Conservation (phyloP, 2,329 filamentous ascomycete species). For the Ophiostoma angusticollis region DNA sequence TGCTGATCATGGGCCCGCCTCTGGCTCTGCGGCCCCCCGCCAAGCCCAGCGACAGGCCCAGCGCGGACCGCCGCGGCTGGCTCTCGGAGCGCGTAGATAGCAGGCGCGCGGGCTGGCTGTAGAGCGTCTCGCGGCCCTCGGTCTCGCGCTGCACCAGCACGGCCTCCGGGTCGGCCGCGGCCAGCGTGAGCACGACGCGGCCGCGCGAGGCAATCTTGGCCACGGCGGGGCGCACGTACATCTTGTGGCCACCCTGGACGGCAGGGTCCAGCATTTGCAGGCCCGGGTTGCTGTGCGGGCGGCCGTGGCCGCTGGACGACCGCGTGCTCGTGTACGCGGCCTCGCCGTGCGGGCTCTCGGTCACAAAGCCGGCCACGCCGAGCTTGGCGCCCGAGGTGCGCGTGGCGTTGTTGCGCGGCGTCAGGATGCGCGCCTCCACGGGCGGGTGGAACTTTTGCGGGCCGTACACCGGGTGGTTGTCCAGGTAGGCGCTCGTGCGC, state of each 20-base stretch:
- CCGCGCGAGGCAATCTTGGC: constrained; percentile 38
- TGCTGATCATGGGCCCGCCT: constrained; percentile 21
- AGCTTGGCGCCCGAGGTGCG: constrained; percentile 27
- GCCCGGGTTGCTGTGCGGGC: constrained; percentile 14
- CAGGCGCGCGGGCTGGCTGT: constrained; percentile 19
- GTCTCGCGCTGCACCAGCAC: constrained; percentile 35
- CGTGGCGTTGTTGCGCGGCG: constrained; percentile 24
- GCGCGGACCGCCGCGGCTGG: not conserved
- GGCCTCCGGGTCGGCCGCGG: constrained; percentile 25
- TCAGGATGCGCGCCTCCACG: constrained; percentile 37
- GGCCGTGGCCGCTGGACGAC: too few species aligned
- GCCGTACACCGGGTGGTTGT: constrained; percentile 49
- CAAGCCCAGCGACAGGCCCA: not conserved
- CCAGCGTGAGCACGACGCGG: constrained; percentile 32
- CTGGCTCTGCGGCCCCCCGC: too few species aligned
- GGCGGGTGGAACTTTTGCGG: constrained; percentile 39
- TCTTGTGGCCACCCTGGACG: constrained; percentile 39
- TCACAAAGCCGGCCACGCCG: constrained; percentile 43
- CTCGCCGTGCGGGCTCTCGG: constrained; percentile 28
- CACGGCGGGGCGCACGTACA: constrained; percentile 33
- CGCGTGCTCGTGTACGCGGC: constrained; percentile 26
- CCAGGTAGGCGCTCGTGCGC: constrained; percentile 39
- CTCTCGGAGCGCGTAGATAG: constrained; percentile 16
- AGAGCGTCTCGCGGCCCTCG: constrained; percentile 22
- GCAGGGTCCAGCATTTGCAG: constrained; percentile 32